Conservation (phyloP, 257 asterid genomes). For the Forsythia suspensa region DNA sequence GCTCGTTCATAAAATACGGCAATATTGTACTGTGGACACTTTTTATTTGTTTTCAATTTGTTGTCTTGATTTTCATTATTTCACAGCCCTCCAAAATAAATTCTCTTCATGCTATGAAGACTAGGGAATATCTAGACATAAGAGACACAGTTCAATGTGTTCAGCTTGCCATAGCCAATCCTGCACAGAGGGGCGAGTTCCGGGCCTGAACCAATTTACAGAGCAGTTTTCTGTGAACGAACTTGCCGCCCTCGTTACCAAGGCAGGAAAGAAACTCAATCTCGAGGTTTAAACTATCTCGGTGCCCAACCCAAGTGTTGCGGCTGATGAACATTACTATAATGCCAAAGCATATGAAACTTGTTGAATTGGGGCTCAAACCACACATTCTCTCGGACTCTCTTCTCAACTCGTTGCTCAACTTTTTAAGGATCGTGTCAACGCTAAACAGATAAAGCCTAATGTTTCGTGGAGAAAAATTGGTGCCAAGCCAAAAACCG, state of each 20-base stretch:
- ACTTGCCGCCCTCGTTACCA: slow-evolving; percentile 82
- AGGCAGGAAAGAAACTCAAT: slow-evolving; percentile 82
- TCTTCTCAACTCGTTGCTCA: slow-evolving; percentile 89
- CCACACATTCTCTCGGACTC: slow-evolving; percentile 94
- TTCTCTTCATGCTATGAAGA: slow-evolving; percentile 42
- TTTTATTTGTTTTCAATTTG: too few species aligned
- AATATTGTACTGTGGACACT: too few species aligned
- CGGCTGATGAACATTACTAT: slow-evolving; percentile 95
- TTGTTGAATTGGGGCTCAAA: slow-evolving; percentile 73
- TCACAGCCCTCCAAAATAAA: too few species aligned
- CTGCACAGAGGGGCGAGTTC: slow-evolving; percentile 86
- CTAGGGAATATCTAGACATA: slow-evolving; percentile 90
- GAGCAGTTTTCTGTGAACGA: slow-evolving; percentile 95
- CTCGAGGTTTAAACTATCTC: slow-evolving; percentile 66
- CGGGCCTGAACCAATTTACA: slow-evolving; percentile 94
- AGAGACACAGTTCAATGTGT: slow-evolving; percentile 95
- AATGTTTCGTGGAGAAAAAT: slow-evolving; percentile 88
- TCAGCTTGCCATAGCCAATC: slow-evolving; percentile 91
- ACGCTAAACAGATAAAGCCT: slow-evolving; percentile 87
- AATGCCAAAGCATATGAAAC: slow-evolving; percentile 92
- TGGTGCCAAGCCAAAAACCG: slow-evolving; percentile 73
- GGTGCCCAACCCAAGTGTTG: slow-evolving; percentile 92
- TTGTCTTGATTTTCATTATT: too few species aligned
- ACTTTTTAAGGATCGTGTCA: slow-evolving; percentile 81
- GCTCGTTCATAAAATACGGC: too few species aligned